A percentile compares a stretch with the other conserved stretches of the same genome.
phyloP scores from a whole-genome alignment of 345 rosid species.

The Pistacia integerrima region DNA sequence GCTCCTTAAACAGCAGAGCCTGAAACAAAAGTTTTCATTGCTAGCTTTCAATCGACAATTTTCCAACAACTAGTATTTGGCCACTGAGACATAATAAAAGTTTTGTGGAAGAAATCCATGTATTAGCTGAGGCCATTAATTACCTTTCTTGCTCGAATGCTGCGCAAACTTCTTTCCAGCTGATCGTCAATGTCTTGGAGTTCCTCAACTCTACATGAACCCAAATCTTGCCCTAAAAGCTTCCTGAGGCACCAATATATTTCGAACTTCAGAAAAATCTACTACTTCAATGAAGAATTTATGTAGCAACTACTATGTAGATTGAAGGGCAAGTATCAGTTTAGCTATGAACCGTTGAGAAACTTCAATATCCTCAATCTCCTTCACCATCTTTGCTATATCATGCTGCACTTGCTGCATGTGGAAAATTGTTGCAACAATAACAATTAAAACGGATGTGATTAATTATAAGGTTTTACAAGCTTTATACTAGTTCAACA shows the following conservation, averaged over 20 bases:
- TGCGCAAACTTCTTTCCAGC: constrained; percentile 51
- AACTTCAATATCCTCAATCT: constrained; percentile 56
- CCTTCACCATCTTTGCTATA: constrained; percentile 37
- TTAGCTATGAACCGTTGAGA: constrained; percentile 43
- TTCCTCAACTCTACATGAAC: constrained; percentile 43
- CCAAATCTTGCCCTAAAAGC: constrained; percentile 53
- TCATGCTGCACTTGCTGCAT: constrained; percentile 54
- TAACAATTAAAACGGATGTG: neutral
- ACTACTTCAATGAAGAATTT: neutral
- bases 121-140: neutral
- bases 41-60: constrained; percentile 1
- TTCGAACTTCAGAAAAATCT: neutral
- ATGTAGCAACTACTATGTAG: neutral
- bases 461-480: neutral
- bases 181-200: constrained; percentile 44
- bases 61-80: neutral
- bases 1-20: constrained; percentile 47
- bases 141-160: constrained; percentile 67
- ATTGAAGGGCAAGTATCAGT: neutral
- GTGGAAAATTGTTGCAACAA: neutral
- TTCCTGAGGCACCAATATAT: constrained; percentile 41
- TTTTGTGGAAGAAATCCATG: neutral
- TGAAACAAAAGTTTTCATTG: constrained; percentile 24
- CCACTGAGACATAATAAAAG: neutral
- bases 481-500: neutral